Evolutionary conservation across 2,329 filamentous ascomycete species (phyloP), one percentile per base, ranked within the genome.

Genomic region (Aspergillus sp.): DNA sequence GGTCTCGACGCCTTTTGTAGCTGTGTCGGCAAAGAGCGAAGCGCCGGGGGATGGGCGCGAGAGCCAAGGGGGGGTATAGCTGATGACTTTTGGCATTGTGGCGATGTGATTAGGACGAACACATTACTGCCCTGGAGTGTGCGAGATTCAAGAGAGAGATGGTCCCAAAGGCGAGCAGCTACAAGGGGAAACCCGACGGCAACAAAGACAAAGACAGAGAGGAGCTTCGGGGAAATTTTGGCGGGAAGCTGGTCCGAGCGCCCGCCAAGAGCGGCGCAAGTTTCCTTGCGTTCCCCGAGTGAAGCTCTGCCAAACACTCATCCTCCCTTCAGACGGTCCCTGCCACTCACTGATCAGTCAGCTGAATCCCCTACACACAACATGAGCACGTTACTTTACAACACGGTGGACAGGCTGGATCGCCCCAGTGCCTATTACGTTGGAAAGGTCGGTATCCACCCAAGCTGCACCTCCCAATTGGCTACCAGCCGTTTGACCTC

Each of bases 341-440:
- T 42, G 36, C 36, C 14, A n/a, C 16, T 42, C 36, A n/a, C 16
- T 16, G 6, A 7, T n/a, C 36, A 7, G 36, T 14, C 36, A 42
- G 24, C 32, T 53, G 51, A 52, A 39, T 49, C 32, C 49, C 31
- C 26, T 47, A 49, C 36, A 42, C 36, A 36, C 32, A 36, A 36
- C 14, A 42, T 77, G 74, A 71, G 67, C 22, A 56, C 67, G 11
- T 54, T 65, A 29, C 50, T 62, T 42, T 57, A 67, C 42, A 73
- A 73, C 75, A 98, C 95, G 6, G 90, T 98, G 63, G 94, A 98
- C 54, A 85, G 95, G 62, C 86, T 99, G 64, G 95, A 99, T 78
- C 90, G 89, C 78, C 94, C 95, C 18, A 98, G 94, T 75, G 93
- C 94, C 69, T 99, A 99, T 80, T 96, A 93, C 71, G 84, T 87